Evolutionary conservation across 495 filamentous ascomycete genomes (phyloP).

Genomic region (Lophiostoma macrostomum): DNA sequence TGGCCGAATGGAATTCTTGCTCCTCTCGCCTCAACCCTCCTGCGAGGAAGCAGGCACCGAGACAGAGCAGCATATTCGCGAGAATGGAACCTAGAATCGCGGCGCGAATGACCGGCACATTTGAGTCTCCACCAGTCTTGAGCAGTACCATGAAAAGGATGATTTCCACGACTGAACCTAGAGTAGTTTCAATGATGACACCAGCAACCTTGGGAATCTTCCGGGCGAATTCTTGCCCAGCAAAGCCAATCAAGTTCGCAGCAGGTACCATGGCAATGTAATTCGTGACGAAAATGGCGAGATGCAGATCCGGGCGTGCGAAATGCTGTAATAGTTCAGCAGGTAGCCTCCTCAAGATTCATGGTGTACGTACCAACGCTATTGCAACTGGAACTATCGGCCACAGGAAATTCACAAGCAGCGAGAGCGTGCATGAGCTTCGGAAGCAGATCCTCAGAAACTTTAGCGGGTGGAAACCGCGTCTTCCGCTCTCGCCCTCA

Average conservation of each 20-base stretch:
- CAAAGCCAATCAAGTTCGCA: slow-evolving; percentile 84
- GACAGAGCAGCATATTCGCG: slow-evolving; percentile 66
- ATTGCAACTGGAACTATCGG: slow-evolving; percentile 70
- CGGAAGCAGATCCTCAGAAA: slow-evolving; percentile 61
- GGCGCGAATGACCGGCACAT: slow-evolving; percentile 70
- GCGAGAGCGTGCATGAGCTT: slow-evolving; percentile 55
- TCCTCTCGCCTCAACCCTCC: slow-evolving; percentile 62
- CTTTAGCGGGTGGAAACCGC: slow-evolving; percentile 57
- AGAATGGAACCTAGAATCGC: slow-evolving; percentile 80
- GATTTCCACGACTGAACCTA: slow-evolving; percentile 77
- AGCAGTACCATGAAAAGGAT: slow-evolving; percentile 78
- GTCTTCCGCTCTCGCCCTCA: slow-evolving; percentile 64
- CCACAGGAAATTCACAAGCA: slow-evolving; percentile 68
- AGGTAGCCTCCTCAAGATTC: not conserved
- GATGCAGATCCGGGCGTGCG: slow-evolving; percentile 56
- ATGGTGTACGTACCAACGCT: slow-evolving; percentile 43
- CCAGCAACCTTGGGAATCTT: slow-evolving; percentile 77
- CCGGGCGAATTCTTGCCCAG: slow-evolving; percentile 73
- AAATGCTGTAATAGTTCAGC: slow-evolving; percentile 47
- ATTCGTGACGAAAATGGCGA: slow-evolving; percentile 66
- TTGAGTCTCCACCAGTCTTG: slow-evolving; percentile 40
- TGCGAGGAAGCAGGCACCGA: slow-evolving; percentile 75
- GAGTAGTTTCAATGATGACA: slow-evolving; percentile 70
- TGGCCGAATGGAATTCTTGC: slow-evolving; percentile 67
- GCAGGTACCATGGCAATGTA: slow-evolving; percentile 84